These are phyloP conservation scores for Collybia sp. DNA, from an alignment of 768 basidiomycete species.

Conservation along the genomic window DNA sequence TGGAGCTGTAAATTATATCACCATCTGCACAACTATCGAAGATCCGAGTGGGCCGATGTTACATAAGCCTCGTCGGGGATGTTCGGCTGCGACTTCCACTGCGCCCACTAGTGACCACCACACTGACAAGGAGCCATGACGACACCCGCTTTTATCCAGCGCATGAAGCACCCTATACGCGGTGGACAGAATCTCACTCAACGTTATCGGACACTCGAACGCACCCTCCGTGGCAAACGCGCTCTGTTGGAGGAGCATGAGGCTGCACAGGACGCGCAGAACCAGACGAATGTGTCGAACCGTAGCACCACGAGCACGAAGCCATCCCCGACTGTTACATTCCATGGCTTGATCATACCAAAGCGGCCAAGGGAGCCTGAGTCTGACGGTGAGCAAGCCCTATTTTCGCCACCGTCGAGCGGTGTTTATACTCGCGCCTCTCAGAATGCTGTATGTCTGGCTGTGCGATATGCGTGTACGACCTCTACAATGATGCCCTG, in stretches of 20 bases:
- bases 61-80: too few relatives aligned
- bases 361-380: constrained; percentile 56
- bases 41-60: too few relatives aligned
- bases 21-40: too few relatives aligned
- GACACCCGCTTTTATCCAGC: too few relatives aligned
- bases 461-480: constrained; percentile 89
- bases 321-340: constrained; percentile 13
- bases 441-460: constrained; percentile 53
- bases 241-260: constrained; percentile 24
- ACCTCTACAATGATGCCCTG: constrained; percentile 76
- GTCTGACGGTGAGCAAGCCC: constrained; percentile 52
- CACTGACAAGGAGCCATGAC: too few relatives aligned
- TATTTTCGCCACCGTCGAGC: background rate
- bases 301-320: background rate
- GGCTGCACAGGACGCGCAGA: constrained; percentile 10
- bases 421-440: too few relatives aligned
- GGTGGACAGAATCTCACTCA: constrained; percentile 60
- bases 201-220: constrained; percentile 29
- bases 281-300: background rate
- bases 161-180: constrained; percentile 5
- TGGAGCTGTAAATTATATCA: too few relatives aligned
- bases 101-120: too few relatives aligned
- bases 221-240: constrained; percentile 34
- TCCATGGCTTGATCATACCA: constrained; percentile 57
- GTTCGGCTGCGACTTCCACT: too few relatives aligned